These are phyloP conservation scores for Kazachstania bromeliacearum DNA, from an alignment of 805 yeast genomes.

Conservation along the genomic window DNA sequence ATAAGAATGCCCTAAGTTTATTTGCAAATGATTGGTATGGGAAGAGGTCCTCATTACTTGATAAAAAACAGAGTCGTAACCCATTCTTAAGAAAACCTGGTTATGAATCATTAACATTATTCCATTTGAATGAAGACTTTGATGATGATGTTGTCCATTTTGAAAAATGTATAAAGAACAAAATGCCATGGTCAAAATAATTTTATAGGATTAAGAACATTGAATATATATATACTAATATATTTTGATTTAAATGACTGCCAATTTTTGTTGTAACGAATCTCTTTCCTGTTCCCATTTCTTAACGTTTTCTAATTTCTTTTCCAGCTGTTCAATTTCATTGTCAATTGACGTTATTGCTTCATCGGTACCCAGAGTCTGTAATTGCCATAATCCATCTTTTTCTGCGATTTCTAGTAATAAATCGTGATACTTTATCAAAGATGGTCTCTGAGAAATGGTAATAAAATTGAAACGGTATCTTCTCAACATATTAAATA, in stretches of 20 bases:
- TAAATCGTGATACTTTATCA: constrained; percentile 76
- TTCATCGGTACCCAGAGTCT: constrained; percentile 55
- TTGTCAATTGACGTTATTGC: constrained; percentile 61
- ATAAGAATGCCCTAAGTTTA: constrained; percentile 41
- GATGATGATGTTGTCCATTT: constrained; percentile 14
- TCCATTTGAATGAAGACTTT: constrained; percentile 9
- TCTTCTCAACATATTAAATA: constrained; percentile 64
- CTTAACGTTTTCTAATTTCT: constrained; percentile 49
- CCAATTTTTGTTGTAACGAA: constrained; percentile 39
- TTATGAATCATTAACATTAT: constrained; percentile 20
- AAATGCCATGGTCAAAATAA: constrained; percentile 26
- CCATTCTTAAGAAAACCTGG: constrained; percentile 41
- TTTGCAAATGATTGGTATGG: constrained; percentile 56
- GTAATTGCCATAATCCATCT: constrained; percentile 50
- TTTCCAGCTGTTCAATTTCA: constrained; percentile 61
- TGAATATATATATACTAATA: background rate
- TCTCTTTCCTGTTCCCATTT: constrained; percentile 50
- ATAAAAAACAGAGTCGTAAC: constrained; percentile 46
- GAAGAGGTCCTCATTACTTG: constrained; percentile 32
- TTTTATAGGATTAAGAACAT: background rate
- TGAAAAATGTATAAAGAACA: constrained; percentile 14
- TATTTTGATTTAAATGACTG: constrained; percentile 18
- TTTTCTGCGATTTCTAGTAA: constrained; percentile 58
- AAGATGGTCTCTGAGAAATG: constrained; percentile 71
- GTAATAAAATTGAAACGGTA: constrained; percentile 72